Percentiles rank a stretch among this genome's conserved stretches.
These are phyloP conservation scores for Salix suchowensis DNA, from an alignment of 345 rosid species.

Conservation along the genomic window DNA sequence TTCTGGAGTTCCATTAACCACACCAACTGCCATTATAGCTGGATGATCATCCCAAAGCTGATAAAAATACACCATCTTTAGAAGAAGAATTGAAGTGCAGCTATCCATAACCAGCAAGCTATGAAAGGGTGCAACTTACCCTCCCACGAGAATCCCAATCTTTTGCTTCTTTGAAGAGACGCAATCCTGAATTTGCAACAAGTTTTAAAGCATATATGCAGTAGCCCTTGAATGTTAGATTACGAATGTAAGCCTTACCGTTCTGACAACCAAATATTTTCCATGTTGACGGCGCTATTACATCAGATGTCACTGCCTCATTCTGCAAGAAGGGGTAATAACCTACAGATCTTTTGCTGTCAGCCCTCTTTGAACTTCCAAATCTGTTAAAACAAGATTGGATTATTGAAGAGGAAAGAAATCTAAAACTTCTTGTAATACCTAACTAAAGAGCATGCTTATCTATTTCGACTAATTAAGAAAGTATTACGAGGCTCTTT, in stretches of 20 bases:
- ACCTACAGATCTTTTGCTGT: conserved; percentile 43
- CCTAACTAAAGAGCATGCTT: too few relatives aligned
- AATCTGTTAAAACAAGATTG: conserved; percentile 16
- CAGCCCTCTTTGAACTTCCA: conserved; percentile 37
- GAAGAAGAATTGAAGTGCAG: not conserved
- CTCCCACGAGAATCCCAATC: conserved; percentile 56
- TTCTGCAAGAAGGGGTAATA: conserved; percentile 41
- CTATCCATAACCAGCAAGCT: not conserved
- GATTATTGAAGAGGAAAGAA: not conserved
- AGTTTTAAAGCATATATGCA: conserved; percentile 3
- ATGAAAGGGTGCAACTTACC: conserved; percentile 34
- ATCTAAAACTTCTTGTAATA: not conserved
- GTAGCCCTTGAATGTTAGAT: not conserved
- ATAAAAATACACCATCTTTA: conserved; percentile 10
- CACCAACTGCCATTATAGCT: conserved; percentile 94
- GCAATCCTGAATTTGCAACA: conserved; percentile 51
- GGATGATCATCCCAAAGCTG: conserved; percentile 92
- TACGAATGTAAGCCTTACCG: conserved; percentile 38
- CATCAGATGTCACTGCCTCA: conserved; percentile 65
- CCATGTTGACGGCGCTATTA: conserved; percentile 88
- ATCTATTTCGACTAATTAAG: not conserved
- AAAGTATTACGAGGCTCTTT: not conserved
- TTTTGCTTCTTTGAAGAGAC: conserved; percentile 90
- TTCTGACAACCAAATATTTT: conserved; percentile 93
- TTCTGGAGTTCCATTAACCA: conserved; percentile 75